phyloP scores from a whole-genome alignment of 2,329 filamentous ascomycete genomes.

The Pseudogymnoascus sp. region DNA sequence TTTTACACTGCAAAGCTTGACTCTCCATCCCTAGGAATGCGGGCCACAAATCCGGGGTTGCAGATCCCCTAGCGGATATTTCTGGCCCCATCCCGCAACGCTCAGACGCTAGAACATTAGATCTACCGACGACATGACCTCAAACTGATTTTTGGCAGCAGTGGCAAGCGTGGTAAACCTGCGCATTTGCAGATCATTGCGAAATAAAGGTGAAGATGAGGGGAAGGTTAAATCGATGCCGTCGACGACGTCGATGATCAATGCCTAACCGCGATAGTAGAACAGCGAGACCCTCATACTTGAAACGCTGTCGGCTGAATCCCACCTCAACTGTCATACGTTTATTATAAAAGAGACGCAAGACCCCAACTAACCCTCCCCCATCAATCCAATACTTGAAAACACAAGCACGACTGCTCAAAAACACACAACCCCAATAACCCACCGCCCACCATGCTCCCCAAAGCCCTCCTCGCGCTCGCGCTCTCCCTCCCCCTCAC shows the following conservation, averaged over 20 bases:
- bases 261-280: not conserved
- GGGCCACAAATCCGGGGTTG: conserved; percentile 3
- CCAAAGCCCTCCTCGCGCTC: not conserved
- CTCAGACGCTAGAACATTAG: not conserved
- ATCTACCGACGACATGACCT: not conserved
- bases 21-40: not conserved
- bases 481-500: not conserved
- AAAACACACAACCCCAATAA: not conserved
- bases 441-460: not conserved
- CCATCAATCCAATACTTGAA: not conserved
- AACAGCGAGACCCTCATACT: not conserved
- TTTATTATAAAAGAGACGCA: not conserved
- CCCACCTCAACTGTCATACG: not conserved
- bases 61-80: not conserved
- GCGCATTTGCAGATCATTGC: not conserved
- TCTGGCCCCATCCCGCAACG: not conserved
- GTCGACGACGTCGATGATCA: not conserved
- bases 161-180: not conserved
- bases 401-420: not conserved
- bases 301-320: conserved; percentile 6
- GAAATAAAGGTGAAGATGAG: not conserved
- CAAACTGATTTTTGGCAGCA: not conserved
- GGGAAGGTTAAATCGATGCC: not conserved
- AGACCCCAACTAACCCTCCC: not conserved
- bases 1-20: not conserved